Base-by-base conservation (phyloP, 495 filamentous ascomycete species). In the Daldinia caldariorum region DNA sequence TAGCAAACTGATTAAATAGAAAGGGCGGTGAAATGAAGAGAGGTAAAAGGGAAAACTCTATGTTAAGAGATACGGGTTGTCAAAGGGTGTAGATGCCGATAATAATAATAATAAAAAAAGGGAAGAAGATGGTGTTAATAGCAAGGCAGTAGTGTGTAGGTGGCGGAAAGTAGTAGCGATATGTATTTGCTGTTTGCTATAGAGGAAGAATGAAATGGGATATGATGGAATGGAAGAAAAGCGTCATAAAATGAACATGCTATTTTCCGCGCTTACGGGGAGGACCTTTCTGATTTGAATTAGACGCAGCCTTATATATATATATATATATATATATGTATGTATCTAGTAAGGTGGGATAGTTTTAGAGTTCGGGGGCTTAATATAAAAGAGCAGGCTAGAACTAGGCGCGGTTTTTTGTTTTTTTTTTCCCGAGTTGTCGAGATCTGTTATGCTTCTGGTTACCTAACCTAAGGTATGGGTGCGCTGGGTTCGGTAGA, bases 1-100 rank as follows among this genome's bases (percentile, higher is more conserved):
- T 69, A 65, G 61, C 57, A 72, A 64, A 60, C 60, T 65, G 63
- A 72, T 64, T 14, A 63, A 68, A 53, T 61, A 41, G 22, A 32
- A 58, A 34, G 20, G 49, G 34, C 6, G 32, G 20, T 10, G 9
- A 37, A 22, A 32, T 53, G 26, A 26, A 26, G 26, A 1, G 26
- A n/a, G 53, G 53, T 6, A 18, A 32, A 37, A 13, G 14, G 18
- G 14, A 56, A 35, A 35, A 7, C 34, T 35, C 5, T 35, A 35
- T 10, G 34, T 35, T 35, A 13, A 14, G 32, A 35, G 14, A 37
- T 6, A 32, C 13, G 50, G 31, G 9, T 20, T 20, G 43, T 22
- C 4, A 22, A 47, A 47, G 14, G 41, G 41, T 45, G 2, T 37
- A 45, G 26, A 35, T 18, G 32, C 37, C 4, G 41, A 47, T 29